phyloP scores from a whole-genome alignment of 1,284 basidiomycete species.

The Boletus semigastroideus region DNA sequence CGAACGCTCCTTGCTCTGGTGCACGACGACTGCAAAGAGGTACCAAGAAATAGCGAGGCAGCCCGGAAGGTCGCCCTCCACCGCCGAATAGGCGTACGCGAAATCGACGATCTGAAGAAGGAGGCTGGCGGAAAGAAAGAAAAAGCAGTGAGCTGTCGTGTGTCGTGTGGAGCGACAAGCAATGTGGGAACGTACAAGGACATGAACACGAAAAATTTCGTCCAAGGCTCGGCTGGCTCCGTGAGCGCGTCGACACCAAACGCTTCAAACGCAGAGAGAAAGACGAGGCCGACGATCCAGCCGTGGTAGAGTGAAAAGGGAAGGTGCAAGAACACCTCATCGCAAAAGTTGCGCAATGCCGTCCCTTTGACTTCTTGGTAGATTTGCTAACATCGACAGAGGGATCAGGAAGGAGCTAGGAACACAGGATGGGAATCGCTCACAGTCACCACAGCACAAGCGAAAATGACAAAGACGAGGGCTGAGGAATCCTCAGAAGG shows the following conservation, averaged over 20 bases:
- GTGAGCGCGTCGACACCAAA: constrained; percentile 80
- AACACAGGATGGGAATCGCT: constrained; percentile 15
- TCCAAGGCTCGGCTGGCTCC: constrained; percentile 78
- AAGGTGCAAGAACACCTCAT: constrained; percentile 81
- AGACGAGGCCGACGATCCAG: constrained; percentile 88
- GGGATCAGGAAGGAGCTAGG: background rate
- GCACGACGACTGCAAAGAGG: constrained; percentile 83
- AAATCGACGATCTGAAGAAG: constrained; percentile 90
- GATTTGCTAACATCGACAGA: constrained; percentile 58
- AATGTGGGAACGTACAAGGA: constrained; percentile 50
- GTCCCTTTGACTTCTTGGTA: constrained; percentile 89
- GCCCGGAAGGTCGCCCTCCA: constrained; percentile 89
- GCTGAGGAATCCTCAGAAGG: constrained; percentile 40
- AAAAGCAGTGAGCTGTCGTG: background rate
- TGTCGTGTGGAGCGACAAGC: background rate
- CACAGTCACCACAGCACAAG: constrained; percentile 74
- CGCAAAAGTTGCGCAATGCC: constrained; percentile 58
- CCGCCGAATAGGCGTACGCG: constrained; percentile 85
- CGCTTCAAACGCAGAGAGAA: constrained; percentile 87
- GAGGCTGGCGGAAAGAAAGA: constrained; percentile 46
- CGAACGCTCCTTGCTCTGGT: constrained; percentile 50
- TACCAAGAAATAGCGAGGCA: constrained; percentile 84
- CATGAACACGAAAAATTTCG: constrained; percentile 88
- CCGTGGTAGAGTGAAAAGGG: constrained; percentile 95
- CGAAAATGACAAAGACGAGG: constrained; percentile 83